Percentiles rank a stretch among this genome's conserved stretches.
Evolutionary conservation across 257 asterid species (phyloP).

Genomic region (Solanum pinnatisectum): DNA sequence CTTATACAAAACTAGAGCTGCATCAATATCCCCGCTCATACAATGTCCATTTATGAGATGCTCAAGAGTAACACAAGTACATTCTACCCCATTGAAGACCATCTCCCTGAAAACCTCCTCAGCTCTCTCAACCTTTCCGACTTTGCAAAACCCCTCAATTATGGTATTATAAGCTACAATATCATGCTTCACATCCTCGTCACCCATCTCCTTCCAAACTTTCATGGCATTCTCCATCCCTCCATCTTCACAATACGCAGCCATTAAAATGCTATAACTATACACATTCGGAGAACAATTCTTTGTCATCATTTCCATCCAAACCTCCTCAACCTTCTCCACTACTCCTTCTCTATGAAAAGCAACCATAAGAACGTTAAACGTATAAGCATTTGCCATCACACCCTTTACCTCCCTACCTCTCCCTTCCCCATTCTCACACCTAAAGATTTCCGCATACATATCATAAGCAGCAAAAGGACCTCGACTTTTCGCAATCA

Average conservation of each 20-base stretch:
- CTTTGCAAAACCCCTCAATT: slow-evolving; percentile 52
- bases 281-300: slow-evolving; percentile 47
- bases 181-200: slow-evolving; percentile 35
- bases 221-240: slow-evolving; percentile 49
- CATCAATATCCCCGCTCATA: slow-evolving; percentile 32
- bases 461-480: slow-evolving; percentile 53
- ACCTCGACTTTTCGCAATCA: slow-evolving; percentile 38
- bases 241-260: slow-evolving; percentile 41
- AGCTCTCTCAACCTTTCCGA: slow-evolving; percentile 51
- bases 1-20: slow-evolving; percentile 36
- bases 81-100: slow-evolving; percentile 47
- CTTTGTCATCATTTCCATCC: slow-evolving; percentile 47
- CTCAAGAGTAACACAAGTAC: slow-evolving; percentile 53
- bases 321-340: slow-evolving; percentile 56
- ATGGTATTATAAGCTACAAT: slow-evolving; percentile 53
- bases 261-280: slow-evolving; percentile 51
- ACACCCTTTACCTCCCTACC: background rate
- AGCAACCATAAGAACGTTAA: slow-evolving; percentile 56
- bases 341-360: slow-evolving; percentile 62
- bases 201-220: slow-evolving; percentile 53
- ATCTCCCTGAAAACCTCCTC: slow-evolving; percentile 62
- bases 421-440: background rate
- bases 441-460: slow-evolving; percentile 38
- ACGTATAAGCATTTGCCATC: slow-evolving; percentile 19
- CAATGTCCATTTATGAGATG: slow-evolving; percentile 70